These are phyloP conservation scores for Drechslerella stenobrocha DNA, from an alignment of 2,329 filamentous ascomycete species.

Conservation along the genomic window DNA sequence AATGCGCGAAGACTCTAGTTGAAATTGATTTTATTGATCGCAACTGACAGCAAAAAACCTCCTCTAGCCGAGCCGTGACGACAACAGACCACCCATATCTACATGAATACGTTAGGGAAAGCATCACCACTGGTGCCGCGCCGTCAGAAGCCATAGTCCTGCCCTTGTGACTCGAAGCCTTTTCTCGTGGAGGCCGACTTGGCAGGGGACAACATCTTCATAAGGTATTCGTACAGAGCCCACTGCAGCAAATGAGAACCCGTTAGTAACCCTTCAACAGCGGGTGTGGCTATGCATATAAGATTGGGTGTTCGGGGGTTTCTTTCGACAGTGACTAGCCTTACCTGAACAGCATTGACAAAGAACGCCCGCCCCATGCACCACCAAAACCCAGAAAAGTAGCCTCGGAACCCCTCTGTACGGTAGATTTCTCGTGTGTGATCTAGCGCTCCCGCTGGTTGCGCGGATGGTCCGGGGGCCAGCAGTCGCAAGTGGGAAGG, in stretches of 20 bases:
- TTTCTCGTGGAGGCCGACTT: conserved; percentile 4
- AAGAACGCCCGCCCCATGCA: conserved; percentile 86
- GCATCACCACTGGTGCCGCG: no score
- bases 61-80: no score
- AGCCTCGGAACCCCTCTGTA: conserved; percentile 65
- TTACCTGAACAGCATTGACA: conserved; percentile 80
- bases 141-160: conserved; percentile 26
- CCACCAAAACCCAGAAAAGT: conserved; percentile 74
- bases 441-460: conserved; percentile 62
- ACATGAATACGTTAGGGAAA: no score
- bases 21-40: no score
- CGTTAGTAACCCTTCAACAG: no score
- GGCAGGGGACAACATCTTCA: conserved; percentile 61
- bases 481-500: conserved; percentile 51
- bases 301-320: no score
- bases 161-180: conserved; percentile 12
- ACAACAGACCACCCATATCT: no score
- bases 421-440: conserved; percentile 70
- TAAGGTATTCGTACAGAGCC: conserved; percentile 88
- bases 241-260: conserved; percentile 62
- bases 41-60: no score
- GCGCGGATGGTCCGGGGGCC: neutral
- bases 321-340: no score
- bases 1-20: no score
- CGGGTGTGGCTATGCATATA: no score